Base-by-base conservation (phyloP, 441 rosid genomes). In the Adansonia grandidieri region DNA sequence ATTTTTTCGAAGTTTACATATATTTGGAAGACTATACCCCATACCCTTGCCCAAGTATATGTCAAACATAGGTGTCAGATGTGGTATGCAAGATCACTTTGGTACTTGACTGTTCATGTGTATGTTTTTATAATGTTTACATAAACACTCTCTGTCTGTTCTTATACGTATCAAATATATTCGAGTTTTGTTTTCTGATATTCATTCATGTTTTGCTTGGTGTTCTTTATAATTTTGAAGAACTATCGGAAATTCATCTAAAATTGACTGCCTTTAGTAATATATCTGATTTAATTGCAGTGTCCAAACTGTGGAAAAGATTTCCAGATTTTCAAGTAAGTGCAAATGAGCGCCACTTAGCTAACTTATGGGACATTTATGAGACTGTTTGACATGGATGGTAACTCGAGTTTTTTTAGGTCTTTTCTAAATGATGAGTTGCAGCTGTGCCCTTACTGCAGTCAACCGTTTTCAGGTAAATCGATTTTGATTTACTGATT, bases 221-320 rank as follows among this genome's bases (percentile, higher is more conserved):
- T 69, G 15, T 48, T 47, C 40, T 47, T 48, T 69, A 22, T 69
- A 47, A 20, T 28, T 22, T 40, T 69, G 73, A 69, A 69, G 53
- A 28, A 48, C 45, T 68, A 45, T 19, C 0, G 4, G 15, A 22
- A 40, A 40, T 56, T 5, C 10, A 5, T 60, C 58, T 68, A 19
- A 10, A 1, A 11, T 4, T 20, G 73, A 68, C 56, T 22, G 15
- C n/a, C 71, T 45, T 67, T 45, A 22, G 62, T 56, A 57, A 28
- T 28, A 32, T 58, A 75, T 72, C 56, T 84, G 79, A 63, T 76
- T 11, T 60, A 3, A 73, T n/a, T 86, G 87, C 87, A 92, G 98
- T 93, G 98, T 84, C 96, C 98, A 7, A 92, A 92, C 86, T 95
- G 98, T 54, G 96, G 98, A 85, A 88, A 95, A 40, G 93, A 90